phyloP scores from a whole-genome alignment of 495 filamentous ascomycete genomes.

The Immersiella caudata region DNA sequence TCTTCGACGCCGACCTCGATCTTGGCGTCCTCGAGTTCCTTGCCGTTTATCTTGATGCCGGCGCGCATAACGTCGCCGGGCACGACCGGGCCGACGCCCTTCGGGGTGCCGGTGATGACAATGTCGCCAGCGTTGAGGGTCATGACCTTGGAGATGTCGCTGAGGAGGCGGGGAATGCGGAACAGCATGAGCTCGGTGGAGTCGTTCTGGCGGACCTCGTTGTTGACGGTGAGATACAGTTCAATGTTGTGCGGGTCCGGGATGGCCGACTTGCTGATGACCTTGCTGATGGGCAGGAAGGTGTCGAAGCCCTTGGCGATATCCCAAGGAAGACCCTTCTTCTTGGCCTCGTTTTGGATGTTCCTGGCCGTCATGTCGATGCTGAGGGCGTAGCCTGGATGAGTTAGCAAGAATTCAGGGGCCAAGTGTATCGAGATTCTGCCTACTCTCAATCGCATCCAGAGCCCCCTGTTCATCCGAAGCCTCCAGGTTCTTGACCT shows the following conservation, averaged over 20 bases:
- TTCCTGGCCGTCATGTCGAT: slow-evolving; percentile 97
- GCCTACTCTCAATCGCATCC: slow-evolving; percentile 61
- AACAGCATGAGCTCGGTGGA: slow-evolving; percentile 91
- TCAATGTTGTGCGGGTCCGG: slow-evolving; percentile 87
- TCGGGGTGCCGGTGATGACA: slow-evolving; percentile 92
- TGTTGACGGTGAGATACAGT: slow-evolving; percentile 80
- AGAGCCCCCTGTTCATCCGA: slow-evolving; percentile 64
- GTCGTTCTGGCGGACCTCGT: slow-evolving; percentile 74
- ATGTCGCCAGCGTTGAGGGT: slow-evolving; percentile 89
- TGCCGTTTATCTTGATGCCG: slow-evolving; percentile 77
- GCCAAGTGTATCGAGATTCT: neutral
- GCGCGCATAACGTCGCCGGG: slow-evolving; percentile 89
- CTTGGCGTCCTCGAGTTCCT: slow-evolving; percentile 81
- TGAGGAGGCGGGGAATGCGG: slow-evolving; percentile 79
- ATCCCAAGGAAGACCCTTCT: slow-evolving; percentile 94
- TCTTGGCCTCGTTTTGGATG: slow-evolving; percentile 92
- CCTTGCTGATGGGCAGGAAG: slow-evolving; percentile 80
- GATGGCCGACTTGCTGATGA: slow-evolving; percentile 75
- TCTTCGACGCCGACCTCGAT: slow-evolving; percentile 86
- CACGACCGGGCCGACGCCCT: slow-evolving; percentile 86
- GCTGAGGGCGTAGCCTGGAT: slow-evolving; percentile 73
- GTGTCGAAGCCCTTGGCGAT: slow-evolving; percentile 98
- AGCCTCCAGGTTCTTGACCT: slow-evolving; percentile 70
- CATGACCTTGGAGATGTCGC: slow-evolving; percentile 93
- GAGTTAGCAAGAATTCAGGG: slow-evolving; percentile 1